phyloP scores from a whole-genome alignment of 768 basidiomycete species.

The Russula olivacea region DNA sequence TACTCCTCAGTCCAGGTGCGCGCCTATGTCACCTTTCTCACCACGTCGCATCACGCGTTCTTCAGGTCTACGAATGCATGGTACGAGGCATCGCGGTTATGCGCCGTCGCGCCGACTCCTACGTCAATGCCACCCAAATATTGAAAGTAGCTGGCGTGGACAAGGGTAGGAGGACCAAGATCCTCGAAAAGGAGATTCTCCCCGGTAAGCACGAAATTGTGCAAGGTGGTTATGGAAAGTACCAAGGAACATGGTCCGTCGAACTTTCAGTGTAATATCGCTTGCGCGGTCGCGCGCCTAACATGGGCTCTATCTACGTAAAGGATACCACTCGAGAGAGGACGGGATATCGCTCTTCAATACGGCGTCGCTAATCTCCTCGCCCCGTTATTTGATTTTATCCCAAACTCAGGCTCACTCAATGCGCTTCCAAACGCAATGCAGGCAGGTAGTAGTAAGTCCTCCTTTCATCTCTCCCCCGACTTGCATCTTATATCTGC shows the following conservation, averaged over 20 bases:
- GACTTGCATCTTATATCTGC: neutral
- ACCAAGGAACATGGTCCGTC: constrained; percentile 94
- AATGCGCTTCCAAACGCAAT: constrained; percentile 50
- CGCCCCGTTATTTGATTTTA: constrained; percentile 88
- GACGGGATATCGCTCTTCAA: constrained; percentile 85
- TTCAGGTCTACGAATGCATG: constrained; percentile 95
- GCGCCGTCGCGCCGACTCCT: constrained; percentile 91
- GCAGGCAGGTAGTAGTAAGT: constrained; percentile 23
- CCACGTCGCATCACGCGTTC: constrained; percentile 25
- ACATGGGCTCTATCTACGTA: neutral
- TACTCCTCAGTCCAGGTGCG: constrained; percentile 83
- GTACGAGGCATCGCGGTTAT: constrained; percentile 97
- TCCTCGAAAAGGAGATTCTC: constrained; percentile 93
- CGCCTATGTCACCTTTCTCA: neutral
- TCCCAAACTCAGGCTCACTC: constrained; percentile 67
- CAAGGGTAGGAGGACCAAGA: constrained; percentile 94
- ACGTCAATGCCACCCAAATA: constrained; percentile 97
- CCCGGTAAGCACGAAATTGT: constrained; percentile 96
- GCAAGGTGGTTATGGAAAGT: constrained; percentile 98
- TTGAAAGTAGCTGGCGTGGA: constrained; percentile 98
- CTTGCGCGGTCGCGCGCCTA: constrained; percentile 7
- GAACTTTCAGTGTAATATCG: constrained; percentile 4
- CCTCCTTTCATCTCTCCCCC: neutral
- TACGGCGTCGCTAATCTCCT: constrained; percentile 88
- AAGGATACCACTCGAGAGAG: constrained; percentile 95